These are phyloP conservation scores for Corylus heterophylla DNA, from an alignment of 306 rosid genomes.

Conservation along the genomic window DNA sequence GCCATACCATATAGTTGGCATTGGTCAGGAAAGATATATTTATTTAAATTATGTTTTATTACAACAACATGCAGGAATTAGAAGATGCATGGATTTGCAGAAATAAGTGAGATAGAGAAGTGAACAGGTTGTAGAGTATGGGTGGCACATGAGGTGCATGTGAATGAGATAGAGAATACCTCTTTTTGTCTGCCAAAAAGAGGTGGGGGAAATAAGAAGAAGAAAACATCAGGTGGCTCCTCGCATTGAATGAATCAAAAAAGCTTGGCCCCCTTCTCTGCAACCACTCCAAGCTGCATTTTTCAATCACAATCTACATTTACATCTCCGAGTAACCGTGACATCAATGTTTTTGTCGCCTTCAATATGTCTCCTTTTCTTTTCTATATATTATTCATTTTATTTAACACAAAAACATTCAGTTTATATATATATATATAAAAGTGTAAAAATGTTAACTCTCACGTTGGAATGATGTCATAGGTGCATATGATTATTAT, in stretches of 20 bases:
- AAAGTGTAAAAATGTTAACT: too few relatives aligned
- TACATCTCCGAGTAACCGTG: too few relatives aligned
- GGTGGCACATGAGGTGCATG: conserved; percentile 53
- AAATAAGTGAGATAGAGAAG: not conserved
- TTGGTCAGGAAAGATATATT: not conserved
- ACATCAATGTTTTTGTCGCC: too few relatives aligned
- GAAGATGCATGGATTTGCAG: too few relatives aligned
- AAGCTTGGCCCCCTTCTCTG: conserved; percentile 24
- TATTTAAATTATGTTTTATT: not conserved
- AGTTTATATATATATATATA: too few relatives aligned
- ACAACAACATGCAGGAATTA: too few relatives aligned
- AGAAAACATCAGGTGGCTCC: conserved; percentile 33
- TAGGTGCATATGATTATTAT: too few relatives aligned
- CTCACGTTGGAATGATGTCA: too few relatives aligned
- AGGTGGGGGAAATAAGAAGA: not conserved
- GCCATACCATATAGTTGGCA: not conserved
- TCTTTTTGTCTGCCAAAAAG: conserved; percentile 12
- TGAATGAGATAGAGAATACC: conserved; percentile 24
- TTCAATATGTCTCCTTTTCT: too few relatives aligned
- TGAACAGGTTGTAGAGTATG: conserved; percentile 33
- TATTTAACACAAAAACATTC: too few relatives aligned
- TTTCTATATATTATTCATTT: too few relatives aligned
- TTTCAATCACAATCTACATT: too few relatives aligned
- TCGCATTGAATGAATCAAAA: conserved; percentile 40
- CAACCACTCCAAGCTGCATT: not conserved